A percentile compares a stretch with the other conserved stretches of the same genome.
phyloP scores from a whole-genome alignment of 192 early-diverging fungal species.

The Geosiphon pyriformis region DNA sequence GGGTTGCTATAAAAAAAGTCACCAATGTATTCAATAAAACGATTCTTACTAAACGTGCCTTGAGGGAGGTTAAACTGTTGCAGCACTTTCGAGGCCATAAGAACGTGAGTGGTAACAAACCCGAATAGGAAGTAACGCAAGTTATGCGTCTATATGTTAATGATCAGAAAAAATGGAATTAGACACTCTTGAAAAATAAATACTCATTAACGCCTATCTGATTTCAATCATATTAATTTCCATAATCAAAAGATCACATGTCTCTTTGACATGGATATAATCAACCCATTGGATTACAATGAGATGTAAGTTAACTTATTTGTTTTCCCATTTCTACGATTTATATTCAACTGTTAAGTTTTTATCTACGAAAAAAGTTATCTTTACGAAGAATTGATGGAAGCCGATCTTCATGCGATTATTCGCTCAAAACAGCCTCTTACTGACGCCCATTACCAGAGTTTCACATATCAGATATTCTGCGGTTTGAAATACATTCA shows the following conservation, averaged over 20 bases:
- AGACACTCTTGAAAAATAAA: too few relatives aligned
- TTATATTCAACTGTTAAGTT: conserved; percentile 2
- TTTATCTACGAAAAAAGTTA: conserved; percentile 28
- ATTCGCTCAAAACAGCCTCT: conserved; percentile 74
- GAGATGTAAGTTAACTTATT: conserved; percentile 48
- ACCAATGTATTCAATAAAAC: conserved; percentile 77
- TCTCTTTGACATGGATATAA: conserved; percentile 72
- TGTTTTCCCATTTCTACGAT: neutral
- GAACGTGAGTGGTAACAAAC: conserved; percentile 48
- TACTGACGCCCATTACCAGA: conserved; percentile 86
- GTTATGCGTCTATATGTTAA: too few relatives aligned
- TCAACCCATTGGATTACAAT: conserved; percentile 64
- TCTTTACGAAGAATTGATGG: conserved; percentile 74
- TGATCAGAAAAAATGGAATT: too few relatives aligned
- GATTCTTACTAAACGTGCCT: conserved; percentile 80
- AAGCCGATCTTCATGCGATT: conserved; percentile 86
- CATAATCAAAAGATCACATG: conserved; percentile 57
- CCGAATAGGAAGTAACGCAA: too few relatives aligned
- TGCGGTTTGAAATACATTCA: conserved; percentile 91
- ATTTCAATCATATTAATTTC: neutral
- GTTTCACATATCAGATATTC: conserved; percentile 86
- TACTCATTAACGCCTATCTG: too few relatives aligned
- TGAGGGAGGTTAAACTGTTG: conserved; percentile 90
- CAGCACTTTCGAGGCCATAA: conserved; percentile 90
- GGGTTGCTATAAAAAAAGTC: conserved; percentile 89